Evolutionary conservation across 371 early-diverging fungal genomes (phyloP).

Genomic region (Phascolomyces articulosus): DNA sequence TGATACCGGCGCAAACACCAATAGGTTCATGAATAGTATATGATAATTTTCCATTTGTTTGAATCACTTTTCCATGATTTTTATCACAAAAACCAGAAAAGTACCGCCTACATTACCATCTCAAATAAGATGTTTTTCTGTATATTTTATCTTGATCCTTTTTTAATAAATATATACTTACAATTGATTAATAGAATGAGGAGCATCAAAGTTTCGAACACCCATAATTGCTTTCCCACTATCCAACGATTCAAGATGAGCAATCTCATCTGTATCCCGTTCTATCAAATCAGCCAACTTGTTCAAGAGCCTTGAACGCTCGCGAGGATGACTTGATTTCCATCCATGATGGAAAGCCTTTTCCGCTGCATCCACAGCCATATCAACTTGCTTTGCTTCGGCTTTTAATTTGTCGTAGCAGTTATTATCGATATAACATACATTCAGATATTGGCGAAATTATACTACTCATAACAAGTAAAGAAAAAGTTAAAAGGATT

Average conservation of each 20-base stretch:
- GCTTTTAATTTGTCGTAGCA: too few relatives aligned
- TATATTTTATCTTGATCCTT: too few relatives aligned
- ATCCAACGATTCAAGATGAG: constrained; percentile 47
- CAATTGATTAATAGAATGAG: neutral
- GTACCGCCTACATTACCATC: constrained; percentile 45
- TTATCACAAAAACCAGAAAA: constrained; percentile 85
- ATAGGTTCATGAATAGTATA: constrained; percentile 80
- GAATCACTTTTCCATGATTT: constrained; percentile 56
- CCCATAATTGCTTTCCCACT: constrained; percentile 35
- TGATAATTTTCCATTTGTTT: constrained; percentile 45
- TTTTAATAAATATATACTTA: too few relatives aligned
- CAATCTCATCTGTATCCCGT: constrained; percentile 40
- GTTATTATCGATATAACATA: neutral
- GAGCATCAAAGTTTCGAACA: neutral
- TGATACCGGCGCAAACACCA: constrained; percentile 81
- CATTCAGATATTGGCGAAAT: too few relatives aligned
- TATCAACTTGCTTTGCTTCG: constrained; percentile 44
- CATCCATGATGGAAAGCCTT: constrained; percentile 48
- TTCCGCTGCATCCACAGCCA: constrained; percentile 50
- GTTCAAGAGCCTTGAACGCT: constrained; percentile 45
- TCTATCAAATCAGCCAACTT: constrained; percentile 52
- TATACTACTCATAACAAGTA: too few relatives aligned
- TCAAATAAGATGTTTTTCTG: too few relatives aligned
- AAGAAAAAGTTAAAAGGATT: too few relatives aligned
- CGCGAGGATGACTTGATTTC: constrained; percentile 21